Evolutionary conservation across 495 filamentous ascomycete genomes (phyloP).

Genomic region (Cercophora scortea): DNA sequence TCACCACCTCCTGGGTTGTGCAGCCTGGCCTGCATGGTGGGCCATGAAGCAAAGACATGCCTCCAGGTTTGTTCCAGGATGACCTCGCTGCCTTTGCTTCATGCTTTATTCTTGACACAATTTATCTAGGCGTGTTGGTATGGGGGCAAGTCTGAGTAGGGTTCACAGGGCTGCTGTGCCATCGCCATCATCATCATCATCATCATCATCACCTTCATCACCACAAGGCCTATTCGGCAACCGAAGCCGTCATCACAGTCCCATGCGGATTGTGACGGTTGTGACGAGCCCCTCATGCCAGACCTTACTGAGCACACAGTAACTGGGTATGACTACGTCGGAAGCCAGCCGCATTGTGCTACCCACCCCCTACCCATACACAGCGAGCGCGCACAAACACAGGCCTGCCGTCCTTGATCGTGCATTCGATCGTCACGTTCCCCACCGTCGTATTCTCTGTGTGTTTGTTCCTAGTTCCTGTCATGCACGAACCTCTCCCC

Average conservation of each 20-base stretch:
- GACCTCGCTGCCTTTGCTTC: background rate
- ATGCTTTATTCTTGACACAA: too few relatives aligned
- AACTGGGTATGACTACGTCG: background rate
- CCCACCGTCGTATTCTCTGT: background rate
- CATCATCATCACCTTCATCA: too few relatives aligned
- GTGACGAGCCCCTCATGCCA: background rate
- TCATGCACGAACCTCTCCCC: background rate
- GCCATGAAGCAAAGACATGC: too few relatives aligned
- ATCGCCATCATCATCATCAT: too few relatives aligned
- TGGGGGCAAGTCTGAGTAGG: background rate
- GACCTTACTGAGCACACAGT: background rate
- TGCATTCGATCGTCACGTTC: background rate
- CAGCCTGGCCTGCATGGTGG: slow-evolving; percentile 1
- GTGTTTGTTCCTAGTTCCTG: background rate
- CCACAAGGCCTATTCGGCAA: too few relatives aligned
- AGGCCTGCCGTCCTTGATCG: background rate
- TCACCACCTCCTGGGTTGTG: background rate
- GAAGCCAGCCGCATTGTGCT: slow-evolving; percentile 1
- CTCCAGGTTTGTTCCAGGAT: background rate
- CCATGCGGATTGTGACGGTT: background rate
- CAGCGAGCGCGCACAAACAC: too few relatives aligned
- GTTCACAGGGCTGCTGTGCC: background rate
- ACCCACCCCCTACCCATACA: background rate
- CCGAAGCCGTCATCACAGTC: too few relatives aligned
- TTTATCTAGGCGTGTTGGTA: too few relatives aligned